Evolutionary conservation across 108 stramenopile genomes (phyloP), one percentile per base, ranked within the genome.

Genomic region (Schizochytrium sp.): DNA sequence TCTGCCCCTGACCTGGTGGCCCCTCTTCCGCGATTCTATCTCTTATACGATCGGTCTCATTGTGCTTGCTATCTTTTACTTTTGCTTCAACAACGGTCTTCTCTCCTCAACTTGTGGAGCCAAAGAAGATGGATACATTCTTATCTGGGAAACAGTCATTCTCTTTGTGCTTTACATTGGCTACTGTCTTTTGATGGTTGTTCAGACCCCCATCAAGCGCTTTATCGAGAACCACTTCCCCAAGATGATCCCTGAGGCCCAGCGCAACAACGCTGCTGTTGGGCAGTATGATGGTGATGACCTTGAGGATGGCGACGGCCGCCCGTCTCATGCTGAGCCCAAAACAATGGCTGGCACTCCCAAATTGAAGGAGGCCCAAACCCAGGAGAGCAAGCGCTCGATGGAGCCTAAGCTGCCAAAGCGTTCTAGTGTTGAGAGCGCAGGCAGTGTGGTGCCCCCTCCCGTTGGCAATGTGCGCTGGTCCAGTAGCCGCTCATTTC

Each of bases 1-100:
- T 38, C 91, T 96, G 59, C 72, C 57, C 0, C 91, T 96, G 76
- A 96, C 95, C 3, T 95, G 96, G 95, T 95, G 95, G 95, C 95
- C 95, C 10, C 90, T 96, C 58, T 93, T 95, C 72, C 93, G 96
- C 47, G 96, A 96, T 88, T 92, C 94, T 64, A 17, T 88, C 69
- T 96, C 94, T 87, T 96, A 96, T 88, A 89, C 92, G 3, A 44
- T 93, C 47, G 93, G 94, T 44, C 90, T 96, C 53, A 61, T 89
- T 38, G 92, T 95, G 28, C 89, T 96, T 56, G 88, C 88, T 10
- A 58, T 94, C 38, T 95, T 95, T 89, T 93, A 93, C 57, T 92
- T 93, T 38, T 88, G 93, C 38, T 72, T 87, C 41, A 61, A 92
- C 4, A 61, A 91, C 46, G 92, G 93, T 10, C 88, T 88, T 60